These are phyloP conservation scores for Penicillium manginii DNA, from an alignment of 495 filamentous ascomycete genomes.

Conservation along the genomic window DNA sequence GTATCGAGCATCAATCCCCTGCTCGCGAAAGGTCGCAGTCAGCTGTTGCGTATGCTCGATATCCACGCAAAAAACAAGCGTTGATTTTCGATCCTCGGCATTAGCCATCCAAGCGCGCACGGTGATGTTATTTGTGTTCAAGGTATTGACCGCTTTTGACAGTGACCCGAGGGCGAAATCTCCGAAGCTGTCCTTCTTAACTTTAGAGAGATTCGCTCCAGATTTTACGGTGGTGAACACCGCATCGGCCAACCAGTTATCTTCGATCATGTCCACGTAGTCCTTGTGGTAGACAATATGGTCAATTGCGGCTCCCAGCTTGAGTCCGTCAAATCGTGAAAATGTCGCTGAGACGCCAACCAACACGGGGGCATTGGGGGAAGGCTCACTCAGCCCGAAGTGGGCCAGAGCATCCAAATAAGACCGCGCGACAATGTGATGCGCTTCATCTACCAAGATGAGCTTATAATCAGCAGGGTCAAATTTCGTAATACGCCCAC, in stretches of 20 bases:
- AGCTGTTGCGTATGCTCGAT: constrained; percentile 74
- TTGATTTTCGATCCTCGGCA: constrained; percentile 75
- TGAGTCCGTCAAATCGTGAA: constrained; percentile 85
- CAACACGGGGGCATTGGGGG: constrained; percentile 63
- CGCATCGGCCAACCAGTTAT: constrained; percentile 82
- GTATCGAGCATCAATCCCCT: constrained; percentile 81
- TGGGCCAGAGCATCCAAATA: constrained; percentile 75
- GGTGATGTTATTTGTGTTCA: constrained; percentile 75
- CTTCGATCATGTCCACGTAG: constrained; percentile 94
- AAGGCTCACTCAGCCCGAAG: constrained; percentile 67
- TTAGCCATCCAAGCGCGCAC: constrained; percentile 83
- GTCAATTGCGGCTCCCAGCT: constrained; percentile 85
- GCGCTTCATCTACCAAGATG: constrained; percentile 94
- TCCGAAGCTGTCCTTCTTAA: constrained; percentile 65
- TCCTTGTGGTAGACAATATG: constrained; percentile 98
- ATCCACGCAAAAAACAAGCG: constrained; percentile 92
- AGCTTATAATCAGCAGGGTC: constrained; percentile 83
- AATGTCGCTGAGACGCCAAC: constrained; percentile 95
- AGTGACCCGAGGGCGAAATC: constrained; percentile 80
- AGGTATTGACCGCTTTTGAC: constrained; percentile 79
- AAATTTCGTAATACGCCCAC: constrained; percentile 77
- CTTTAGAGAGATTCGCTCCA: constrained; percentile 71
- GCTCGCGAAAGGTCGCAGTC: constrained; percentile 71
- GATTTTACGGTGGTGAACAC: constrained; percentile 92
- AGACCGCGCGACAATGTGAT: constrained; percentile 86